Evolutionary conservation across 495 filamentous ascomycete species (phyloP).

Genomic region (Daldinia childiae): DNA sequence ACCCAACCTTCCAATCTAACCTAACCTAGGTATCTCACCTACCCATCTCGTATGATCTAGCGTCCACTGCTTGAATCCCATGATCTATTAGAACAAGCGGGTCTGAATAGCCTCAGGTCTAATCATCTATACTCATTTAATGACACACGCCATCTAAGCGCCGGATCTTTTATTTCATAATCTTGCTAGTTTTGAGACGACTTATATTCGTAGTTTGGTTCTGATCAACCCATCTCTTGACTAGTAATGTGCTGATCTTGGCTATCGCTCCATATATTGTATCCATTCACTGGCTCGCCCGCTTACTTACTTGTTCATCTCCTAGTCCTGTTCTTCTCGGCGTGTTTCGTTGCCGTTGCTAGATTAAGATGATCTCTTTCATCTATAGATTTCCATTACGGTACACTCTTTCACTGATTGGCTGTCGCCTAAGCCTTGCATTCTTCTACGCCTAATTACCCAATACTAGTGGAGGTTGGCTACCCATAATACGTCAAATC

Average conservation of each 20-base stretch:
- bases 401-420: slow-evolving; percentile 21
- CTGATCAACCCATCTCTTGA: slow-evolving; percentile 9
- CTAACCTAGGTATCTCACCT: slow-evolving; percentile 18
- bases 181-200: background rate
- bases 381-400: slow-evolving; percentile 30
- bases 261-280: slow-evolving; percentile 23
- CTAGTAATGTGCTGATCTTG: slow-evolving; percentile 30
- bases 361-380: slow-evolving; percentile 20
- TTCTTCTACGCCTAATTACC: slow-evolving; percentile 6
- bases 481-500: slow-evolving; percentile 28
- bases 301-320: slow-evolving; percentile 15
- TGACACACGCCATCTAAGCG: background rate
- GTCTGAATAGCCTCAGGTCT: slow-evolving; percentile 27
- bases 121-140: slow-evolving; percentile 3
- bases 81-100: slow-evolving; percentile 3
- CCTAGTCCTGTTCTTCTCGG: background rate
- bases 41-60: slow-evolving; percentile 8
- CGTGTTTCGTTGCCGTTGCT: slow-evolving; percentile 1
- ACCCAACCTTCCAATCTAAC: too few relatives aligned
- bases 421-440: slow-evolving; percentile 22
- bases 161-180: slow-evolving; percentile 1
- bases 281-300: slow-evolving; percentile 25
- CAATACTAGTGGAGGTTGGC: slow-evolving; percentile 15
- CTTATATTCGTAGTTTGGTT: background rate
- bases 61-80: slow-evolving; percentile 5